Evolutionary conservation across 2,329 filamentous ascomycete species (phyloP), one percentile per base, ranked within the genome.

Genomic region (Rhinocladiella mackenziei): DNA sequence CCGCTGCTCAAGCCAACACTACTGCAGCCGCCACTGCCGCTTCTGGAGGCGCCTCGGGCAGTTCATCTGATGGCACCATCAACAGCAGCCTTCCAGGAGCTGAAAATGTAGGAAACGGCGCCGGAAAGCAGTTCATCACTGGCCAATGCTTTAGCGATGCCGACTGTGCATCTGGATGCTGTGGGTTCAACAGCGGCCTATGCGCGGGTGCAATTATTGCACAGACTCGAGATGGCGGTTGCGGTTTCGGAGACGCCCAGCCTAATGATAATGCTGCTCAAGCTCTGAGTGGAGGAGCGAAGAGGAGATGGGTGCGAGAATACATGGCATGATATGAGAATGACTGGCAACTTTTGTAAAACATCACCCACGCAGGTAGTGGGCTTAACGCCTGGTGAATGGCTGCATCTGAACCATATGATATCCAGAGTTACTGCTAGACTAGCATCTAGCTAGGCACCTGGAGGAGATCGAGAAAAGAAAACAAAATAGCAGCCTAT

Each of bases 71-170:
- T n/a, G n/a, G 25, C 19, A 28, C 38, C 6, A 40, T 52, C 45
- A 34, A 52, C 36, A 45, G 20, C 8, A 46, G 29, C 11, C 31
- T 46, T 19, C 34, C 52, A 0, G 52, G 52, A 22, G 35, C 45
- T 6, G 37, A 42, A 17, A 55, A 55, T 30, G 48, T 55, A 13
- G 54, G 54, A 38, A 55, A 55, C 15, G 52, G 36, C 18, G 30
- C 44, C 9, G 63, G 58, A 22, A 62, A 52, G 3, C 65, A 68
- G 42, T 68, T 67, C 57, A 66, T 68, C 54, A 67, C 65, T 11
- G 65, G 65, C 1, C 40, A 58, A 5, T 68, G 65, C 35, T 50
- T 54, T 2, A 60, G 61, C 3, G 64, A 66, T 39, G 63, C 64
- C 4, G 64, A 67, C 45, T 68, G 65, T 35, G 62, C 62, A 3